Evolutionary conservation across 305 asterid species (phyloP), one percentile per base, ranked within the genome.

Genomic region (Salvia sclarea): DNA sequence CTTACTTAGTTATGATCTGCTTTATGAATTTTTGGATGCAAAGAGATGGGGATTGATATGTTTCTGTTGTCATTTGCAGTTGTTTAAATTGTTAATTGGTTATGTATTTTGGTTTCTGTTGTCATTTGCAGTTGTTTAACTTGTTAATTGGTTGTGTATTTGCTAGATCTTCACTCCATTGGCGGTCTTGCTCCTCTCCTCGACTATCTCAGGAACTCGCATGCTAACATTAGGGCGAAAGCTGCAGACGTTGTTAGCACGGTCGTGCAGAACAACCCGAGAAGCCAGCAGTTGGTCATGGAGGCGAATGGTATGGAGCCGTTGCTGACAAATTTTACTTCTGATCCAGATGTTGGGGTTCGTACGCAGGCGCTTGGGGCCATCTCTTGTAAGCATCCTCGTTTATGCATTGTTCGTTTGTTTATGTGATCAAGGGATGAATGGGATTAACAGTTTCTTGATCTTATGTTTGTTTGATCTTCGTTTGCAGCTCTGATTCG

Each of bases 221-320:
- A 91, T 68, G 77, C 98, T 48, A 91, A 87, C 76, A 86, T 94
- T 25, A 84, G 94, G 81, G 90, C 95, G 6, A 94, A 94, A 78
- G 97, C 98, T 13, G 96, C 98, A 7, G 99, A 91, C 73, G 97
- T 94, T 18, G 89, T 94, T 8, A 85, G 81, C 88, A 94, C 96
- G 11, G 77, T 91, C 35, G 97, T 91, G 55, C 99, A 91, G 81
- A 94, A 91, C 88, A 94, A 94, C 57, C 97, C 98, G 0, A 87
- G 13, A 66, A 84, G 98, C 77, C 98, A 94, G 52, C 90, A 89
- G 56, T 55, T 91, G 78, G 96, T 94, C 20, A 86, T 91, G 95
- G 96, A 91, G 61, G 90, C 93, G 24, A 89, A 86, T 72, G 99
- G 97, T 43, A 64, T 94, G 5, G 96, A 91, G 43, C 93, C 89